These are phyloP conservation scores for Dioscorea cayenensis DNA, from an alignment of 116 monocot species.

Conservation along the genomic window DNA sequence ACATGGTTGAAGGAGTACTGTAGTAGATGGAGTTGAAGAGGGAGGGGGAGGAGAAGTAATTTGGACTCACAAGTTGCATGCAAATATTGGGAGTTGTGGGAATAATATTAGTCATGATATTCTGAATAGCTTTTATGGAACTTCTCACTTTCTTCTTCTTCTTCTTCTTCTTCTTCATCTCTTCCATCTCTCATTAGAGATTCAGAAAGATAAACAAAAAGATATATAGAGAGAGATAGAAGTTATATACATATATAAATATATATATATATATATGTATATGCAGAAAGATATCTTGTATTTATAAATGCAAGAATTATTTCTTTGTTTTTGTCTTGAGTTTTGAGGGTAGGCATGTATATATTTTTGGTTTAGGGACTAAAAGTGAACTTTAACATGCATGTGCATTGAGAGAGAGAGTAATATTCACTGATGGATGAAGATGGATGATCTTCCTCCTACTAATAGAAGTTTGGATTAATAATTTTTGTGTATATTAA, in stretches of 20 bases:
- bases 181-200: neutral
- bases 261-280: neutral
- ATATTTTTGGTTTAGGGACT: neutral
- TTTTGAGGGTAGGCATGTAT: neutral
- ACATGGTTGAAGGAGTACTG: slow-evolving; percentile 2
- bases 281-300: neutral
- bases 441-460: no score
- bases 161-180: slow-evolving; percentile 17
- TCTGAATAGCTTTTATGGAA: slow-evolving; percentile 46
- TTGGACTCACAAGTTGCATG: neutral
- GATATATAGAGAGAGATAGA: neutral
- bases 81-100: neutral
- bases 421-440: neutral
- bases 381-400: neutral
- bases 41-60: neutral
- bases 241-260: neutral
- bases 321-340: no score
- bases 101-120: slow-evolving; percentile 27
- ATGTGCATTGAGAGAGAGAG: neutral
- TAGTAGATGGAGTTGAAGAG: slow-evolving; percentile 23
- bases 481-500: no score
- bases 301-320: neutral
- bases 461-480: neutral
- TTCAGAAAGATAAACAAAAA: neutral
- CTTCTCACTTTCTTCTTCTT: slow-evolving; percentile 23